Percentiles rank a stretch among this genome's conserved stretches.
Conservation (phyloP, 2,329 filamentous ascomycete species). For the Fusarium sp. region DNA sequence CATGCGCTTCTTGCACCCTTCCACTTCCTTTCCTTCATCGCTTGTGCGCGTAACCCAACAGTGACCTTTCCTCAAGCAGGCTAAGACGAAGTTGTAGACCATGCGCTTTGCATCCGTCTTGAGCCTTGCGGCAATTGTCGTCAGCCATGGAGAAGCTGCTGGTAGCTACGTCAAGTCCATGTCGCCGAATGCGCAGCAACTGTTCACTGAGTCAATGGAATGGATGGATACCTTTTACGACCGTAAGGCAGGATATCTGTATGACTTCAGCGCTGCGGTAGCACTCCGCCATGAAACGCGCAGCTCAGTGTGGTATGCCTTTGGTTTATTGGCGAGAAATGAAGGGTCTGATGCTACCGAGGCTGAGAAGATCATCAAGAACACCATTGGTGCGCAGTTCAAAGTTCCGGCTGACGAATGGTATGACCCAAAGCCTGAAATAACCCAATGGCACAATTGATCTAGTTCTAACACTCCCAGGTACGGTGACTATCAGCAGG, state of each 20-base stretch:
- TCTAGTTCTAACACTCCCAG: not conserved
- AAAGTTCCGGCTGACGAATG: constrained; percentile 66
- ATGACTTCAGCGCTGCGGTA: constrained; percentile 58
- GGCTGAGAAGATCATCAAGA: constrained; percentile 66
- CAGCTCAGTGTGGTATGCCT: constrained; percentile 69
- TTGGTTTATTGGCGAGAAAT: constrained; percentile 69
- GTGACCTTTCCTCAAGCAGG: not conserved
- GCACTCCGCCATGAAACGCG: constrained; percentile 68
- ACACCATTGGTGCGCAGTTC: constrained; percentile 65
- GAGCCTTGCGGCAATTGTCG: not conserved
- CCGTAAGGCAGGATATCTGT: constrained; percentile 63
- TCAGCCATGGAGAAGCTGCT: not conserved
- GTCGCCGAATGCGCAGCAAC: constrained; percentile 14
- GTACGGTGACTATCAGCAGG: constrained; percentile 62
- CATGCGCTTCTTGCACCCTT: not conserved
- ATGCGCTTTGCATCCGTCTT: not conserved
- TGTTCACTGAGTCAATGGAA: constrained; percentile 56
- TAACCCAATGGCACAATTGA: accelerated
- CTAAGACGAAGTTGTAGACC: not conserved
- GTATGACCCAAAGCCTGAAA: constrained; percentile 50
- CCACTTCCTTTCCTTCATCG: no score
- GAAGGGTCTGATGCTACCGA: constrained; percentile 60
- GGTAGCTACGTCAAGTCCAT: not conserved
- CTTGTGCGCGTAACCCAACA: no score
- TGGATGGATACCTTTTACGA: constrained; percentile 70